Base-by-base conservation (phyloP, 768 basidiomycete species). In the Roridomyces roridus region DNA sequence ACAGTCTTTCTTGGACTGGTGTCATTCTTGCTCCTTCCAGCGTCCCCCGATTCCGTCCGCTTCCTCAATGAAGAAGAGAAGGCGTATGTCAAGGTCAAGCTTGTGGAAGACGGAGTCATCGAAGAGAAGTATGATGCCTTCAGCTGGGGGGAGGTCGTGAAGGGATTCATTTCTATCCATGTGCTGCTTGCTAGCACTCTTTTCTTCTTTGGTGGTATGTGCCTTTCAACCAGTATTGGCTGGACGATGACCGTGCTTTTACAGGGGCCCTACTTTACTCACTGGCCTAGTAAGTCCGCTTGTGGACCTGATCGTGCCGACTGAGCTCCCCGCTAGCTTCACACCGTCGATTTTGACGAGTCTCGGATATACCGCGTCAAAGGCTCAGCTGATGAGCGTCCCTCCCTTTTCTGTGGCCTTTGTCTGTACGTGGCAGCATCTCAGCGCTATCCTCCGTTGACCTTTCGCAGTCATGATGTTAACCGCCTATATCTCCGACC, bases 1-100 rank as follows among this genome's bases (percentile, higher is more conserved):
- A 89, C 88, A 0, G 72, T 84, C 52, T 43, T 81, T 3, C 83
- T 87, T 57, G 90, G 88, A 7, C 28, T 82, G 4, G 25, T 68
- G 2, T 75, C 82, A 0, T 87, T 78, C 73, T 73, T 78, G 60
- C 51, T 87, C 36, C 72, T 85, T 40, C 80, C 85, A 9, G 63
- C 68, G 37, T 74, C 78, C 0, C 80, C 83, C 4, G 65, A 60
- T 6, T 69, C 72, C 14, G 79, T 83, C 4, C 71, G 71, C 37
- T 87, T 88, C 75, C 72, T 90, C 21, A 78, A 69, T 2, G 58
- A 68, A 17, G 63, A 80, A 25, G 85, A 88, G 67, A 83, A 78
- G 44, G 67, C 70, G 18, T 82, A 83, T 56, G 72, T 85, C 34
- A 59, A 72, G 52, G 69, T 57, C 46, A 79, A 60, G 58, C 76